Evolutionary conservation across 495 filamentous ascomycete genomes (phyloP).

Genomic region (Cladorrhinum samala): DNA sequence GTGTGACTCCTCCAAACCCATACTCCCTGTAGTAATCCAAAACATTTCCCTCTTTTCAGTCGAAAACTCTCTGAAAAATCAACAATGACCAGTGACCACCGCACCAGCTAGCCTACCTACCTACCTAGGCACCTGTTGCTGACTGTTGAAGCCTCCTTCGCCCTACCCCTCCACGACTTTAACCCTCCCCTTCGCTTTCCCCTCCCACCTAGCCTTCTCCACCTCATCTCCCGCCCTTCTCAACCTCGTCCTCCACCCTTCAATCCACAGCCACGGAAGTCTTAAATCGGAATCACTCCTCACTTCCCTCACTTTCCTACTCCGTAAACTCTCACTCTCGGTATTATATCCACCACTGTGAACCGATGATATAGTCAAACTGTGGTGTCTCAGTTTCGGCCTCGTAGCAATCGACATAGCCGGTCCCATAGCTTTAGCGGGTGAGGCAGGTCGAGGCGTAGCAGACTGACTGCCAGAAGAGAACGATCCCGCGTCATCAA

Average conservation of each 20-base stretch:
- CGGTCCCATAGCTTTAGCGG: not conserved
- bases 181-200: not conserved
- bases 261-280: slow-evolving; percentile 5
- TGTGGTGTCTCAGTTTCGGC: not conserved
- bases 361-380: not conserved
- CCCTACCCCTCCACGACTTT: no score
- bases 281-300: slow-evolving; percentile 2
- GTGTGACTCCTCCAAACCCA: no score
- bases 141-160: no score
- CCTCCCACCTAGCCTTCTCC: slow-evolving; percentile 1
- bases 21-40: no score
- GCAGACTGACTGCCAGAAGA: not conserved
- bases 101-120: no score
- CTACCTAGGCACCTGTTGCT: no score
- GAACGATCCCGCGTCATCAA: slow-evolving; percentile 5
- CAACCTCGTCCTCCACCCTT: slow-evolving; percentile 4
- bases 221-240: not conserved
- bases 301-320: not conserved
- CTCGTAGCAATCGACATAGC: not conserved
- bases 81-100: no score
- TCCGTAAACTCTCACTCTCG: not conserved
- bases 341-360: not conserved
- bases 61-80: no score
- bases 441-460: not conserved
- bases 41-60: no score